Percentiles rank a stretch among this genome's conserved stretches.
These are phyloP conservation scores for Rhodotorula sp. DNA, from an alignment of 1,284 basidiomycete genomes.

Conservation along the genomic window DNA sequence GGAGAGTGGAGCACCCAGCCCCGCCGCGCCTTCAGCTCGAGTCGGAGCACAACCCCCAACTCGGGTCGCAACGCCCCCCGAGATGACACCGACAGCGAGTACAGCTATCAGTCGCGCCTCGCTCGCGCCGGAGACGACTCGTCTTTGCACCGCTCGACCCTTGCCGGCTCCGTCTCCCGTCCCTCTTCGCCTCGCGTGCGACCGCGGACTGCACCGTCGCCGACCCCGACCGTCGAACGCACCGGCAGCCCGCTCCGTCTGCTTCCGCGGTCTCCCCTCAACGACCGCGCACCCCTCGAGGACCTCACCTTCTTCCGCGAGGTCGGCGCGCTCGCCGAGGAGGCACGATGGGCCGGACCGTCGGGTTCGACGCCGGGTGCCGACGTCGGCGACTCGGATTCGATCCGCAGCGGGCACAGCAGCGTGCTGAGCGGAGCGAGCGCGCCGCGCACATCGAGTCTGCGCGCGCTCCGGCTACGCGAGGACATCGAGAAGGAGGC, in stretches of 20 bases:
- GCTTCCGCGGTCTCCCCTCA: conserved; percentile 31
- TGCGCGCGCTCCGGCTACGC: conserved; percentile 24
- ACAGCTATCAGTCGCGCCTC: not conserved
- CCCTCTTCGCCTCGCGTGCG: conserved; percentile 8
- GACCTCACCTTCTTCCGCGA: conserved; percentile 36
- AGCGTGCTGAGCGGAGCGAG: not conserved
- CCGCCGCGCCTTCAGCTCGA: not conserved
- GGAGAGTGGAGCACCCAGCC: conserved; percentile 21
- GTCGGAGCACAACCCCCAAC: conserved; percentile 11
- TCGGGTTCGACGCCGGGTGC: not conserved
- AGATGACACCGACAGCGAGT: conserved; percentile 1
- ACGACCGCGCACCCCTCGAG: conserved; percentile 33
- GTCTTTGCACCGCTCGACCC: not conserved
- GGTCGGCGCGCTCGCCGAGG: conserved; percentile 2
- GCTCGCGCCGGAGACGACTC: not conserved
- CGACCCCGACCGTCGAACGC: not conserved
- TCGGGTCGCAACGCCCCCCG: not conserved
- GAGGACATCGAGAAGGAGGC: conserved; percentile 37
- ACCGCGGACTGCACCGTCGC: not conserved
- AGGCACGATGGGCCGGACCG: not conserved
- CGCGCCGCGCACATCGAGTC: conserved; percentile 8
- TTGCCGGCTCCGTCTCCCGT: not conserved
- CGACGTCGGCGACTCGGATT: conserved; percentile 14
- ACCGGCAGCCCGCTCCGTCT: conserved; percentile 23
- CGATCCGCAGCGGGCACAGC: conserved; percentile 14